These are phyloP conservation scores for Wallacemonas collosoma DNA, from an alignment of 208 protist genomes.

Conservation along the genomic window DNA sequence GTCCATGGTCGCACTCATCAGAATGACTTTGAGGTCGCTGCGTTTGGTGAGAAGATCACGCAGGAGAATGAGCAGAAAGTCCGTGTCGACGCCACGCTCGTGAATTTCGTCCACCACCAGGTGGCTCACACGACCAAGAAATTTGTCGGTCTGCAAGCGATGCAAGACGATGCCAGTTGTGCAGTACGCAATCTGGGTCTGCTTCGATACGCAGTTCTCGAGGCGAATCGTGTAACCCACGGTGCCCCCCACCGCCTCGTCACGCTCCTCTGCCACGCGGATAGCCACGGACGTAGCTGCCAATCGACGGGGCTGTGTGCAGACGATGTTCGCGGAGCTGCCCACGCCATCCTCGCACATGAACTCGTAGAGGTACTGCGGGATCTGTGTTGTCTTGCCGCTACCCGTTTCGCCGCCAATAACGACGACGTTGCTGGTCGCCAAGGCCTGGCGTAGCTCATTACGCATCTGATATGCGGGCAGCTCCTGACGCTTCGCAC, in stretches of 20 bases:
- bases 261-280: constrained; percentile 92
- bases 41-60: constrained; percentile 79
- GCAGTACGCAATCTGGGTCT: constrained; percentile 91
- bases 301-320: constrained; percentile 94
- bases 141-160: constrained; percentile 87
- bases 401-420: constrained; percentile 97
- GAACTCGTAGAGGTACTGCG: constrained; percentile 96
- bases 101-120: constrained; percentile 97
- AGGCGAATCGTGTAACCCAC: constrained; percentile 95
- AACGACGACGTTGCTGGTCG: constrained; percentile 90
- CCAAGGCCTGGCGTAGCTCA: constrained; percentile 58
- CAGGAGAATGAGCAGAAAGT: constrained; percentile 95
- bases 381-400: constrained; percentile 98
- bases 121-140: constrained; percentile 88
- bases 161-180: constrained; percentile 95
- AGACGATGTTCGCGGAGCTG: constrained; percentile 90
- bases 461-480: constrained; percentile 78
- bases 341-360: constrained; percentile 85
- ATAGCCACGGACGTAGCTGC: constrained; percentile 93
- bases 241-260: constrained; percentile 85
- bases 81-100: constrained; percentile 96
- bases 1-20: constrained; percentile 97
- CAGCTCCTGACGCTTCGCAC: constrained; percentile 48
- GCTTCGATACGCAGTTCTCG: constrained; percentile 86
- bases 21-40: constrained; percentile 86